Evolutionary conservation across 164 flowering plant genomes (phyloP), one percentile per base, ranked within the genome.

Genomic region (Taxillus chinensis): DNA sequence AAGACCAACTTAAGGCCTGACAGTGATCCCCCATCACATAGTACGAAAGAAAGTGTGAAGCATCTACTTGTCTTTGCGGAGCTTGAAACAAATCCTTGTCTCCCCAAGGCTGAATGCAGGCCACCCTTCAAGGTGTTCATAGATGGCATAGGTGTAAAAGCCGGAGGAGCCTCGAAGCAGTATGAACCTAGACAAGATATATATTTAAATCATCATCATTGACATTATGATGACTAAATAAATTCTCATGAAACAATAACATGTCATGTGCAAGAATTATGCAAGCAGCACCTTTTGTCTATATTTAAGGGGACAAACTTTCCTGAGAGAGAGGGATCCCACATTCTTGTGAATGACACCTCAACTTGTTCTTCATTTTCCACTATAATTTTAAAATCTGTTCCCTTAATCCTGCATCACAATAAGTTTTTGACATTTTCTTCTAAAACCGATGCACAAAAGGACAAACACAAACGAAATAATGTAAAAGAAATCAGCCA

Each of bases 131-230:
- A 63, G 49, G 65, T 77, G 80, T 58, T 82, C 80, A 40, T 66
- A 82, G 57, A 82, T 80, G 54, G 73, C 82, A 53, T 82, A 82
- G 17, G 86, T 66, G 60, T 82, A 82, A 61, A 82, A 79, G 4
- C 85, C 85, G 2, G 81, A 74, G 12, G 69, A 60, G 41, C 61
- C 61, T 5, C 61, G 61, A 42, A 58, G 43, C 45, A 58, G 40
- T 13, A 58, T 58, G 16, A 58, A 58, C 45, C 61, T 58, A n/a
- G 12, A 40, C 4, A 40, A 14, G 14, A 10, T 45, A 40, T 27
- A 27, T 27, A 27, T 27, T 27, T 27, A 27, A 27, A 27, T 15
- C 45, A 58, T 8, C 61, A 58, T 15, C 39, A 54, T 8, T 12
- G 37, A 6, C 39, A 54, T 17, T 27, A 54, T 13, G 5, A 17